Evolutionary conservation across 2,329 filamentous ascomycete species (phyloP).

Genomic region (Fusarium buharicum): DNA sequence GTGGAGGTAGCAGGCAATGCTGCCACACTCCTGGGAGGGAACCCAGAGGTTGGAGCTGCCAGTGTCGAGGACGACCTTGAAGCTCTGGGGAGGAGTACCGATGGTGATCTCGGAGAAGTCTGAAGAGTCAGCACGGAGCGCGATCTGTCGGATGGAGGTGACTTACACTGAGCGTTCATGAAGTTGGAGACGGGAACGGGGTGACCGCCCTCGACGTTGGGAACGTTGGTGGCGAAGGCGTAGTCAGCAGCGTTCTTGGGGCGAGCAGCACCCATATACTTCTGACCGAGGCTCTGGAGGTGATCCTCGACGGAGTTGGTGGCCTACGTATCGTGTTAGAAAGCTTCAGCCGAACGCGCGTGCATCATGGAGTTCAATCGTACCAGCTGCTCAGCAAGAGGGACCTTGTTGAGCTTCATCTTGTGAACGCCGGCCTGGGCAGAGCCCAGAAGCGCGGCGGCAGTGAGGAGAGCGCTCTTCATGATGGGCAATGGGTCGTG

Average conservation of each 20-base stretch:
- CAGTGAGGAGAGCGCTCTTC: constrained; percentile 85
- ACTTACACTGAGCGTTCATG: constrained; percentile 96
- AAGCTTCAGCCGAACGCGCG: background rate
- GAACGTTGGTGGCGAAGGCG: constrained; percentile 80
- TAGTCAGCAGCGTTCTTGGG: constrained; percentile 75
- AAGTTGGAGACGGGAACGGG: constrained; percentile 95
- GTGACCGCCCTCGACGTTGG: constrained; percentile 75
- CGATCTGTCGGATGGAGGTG: background rate
- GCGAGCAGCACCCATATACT: constrained; percentile 83
- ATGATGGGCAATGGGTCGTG: constrained; percentile 64
- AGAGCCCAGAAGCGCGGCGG: constrained; percentile 82
- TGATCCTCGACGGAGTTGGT: constrained; percentile 83
- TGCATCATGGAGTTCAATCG: constrained; percentile 50
- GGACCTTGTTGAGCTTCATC: constrained; percentile 97
- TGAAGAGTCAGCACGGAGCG: constrained; percentile 51
- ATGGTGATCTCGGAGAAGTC: constrained; percentile 98
- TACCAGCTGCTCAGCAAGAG: constrained; percentile 91
- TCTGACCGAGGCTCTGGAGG: constrained; percentile 85
- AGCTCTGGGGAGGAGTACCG: constrained; percentile 89
- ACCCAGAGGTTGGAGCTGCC: constrained; percentile 99
- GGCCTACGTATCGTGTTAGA: constrained; percentile 63
- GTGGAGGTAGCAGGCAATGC: constrained; percentile 98
- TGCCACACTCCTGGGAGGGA: constrained; percentile 87
- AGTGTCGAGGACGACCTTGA: constrained; percentile 99
- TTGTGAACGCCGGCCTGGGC: constrained; percentile 90